Base-by-base conservation (phyloP, 2,329 filamentous ascomycete genomes). In the Lomentospora prolificans region DNA sequence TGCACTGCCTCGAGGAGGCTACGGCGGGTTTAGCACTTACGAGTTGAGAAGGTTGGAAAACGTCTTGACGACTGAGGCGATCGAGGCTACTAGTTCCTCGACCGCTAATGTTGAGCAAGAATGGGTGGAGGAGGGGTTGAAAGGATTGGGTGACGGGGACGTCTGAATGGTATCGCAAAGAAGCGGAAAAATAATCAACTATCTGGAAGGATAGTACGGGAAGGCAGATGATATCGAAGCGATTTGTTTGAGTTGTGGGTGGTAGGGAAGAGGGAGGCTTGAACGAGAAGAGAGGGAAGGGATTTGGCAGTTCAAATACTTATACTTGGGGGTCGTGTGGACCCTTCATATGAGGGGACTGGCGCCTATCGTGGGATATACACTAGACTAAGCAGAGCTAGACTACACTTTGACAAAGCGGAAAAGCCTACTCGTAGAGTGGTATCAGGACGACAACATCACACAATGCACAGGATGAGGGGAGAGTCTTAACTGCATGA, bases 1-100 rank as follows among this genome's bases (percentile, higher is more conserved):
- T 12, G 12, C 7, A 33, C 30, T 33, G 12, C 30, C 30, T n/a
- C n/a, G n/a, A n/a, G n/a, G 5, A 46, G 7, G 4, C 22, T 46
- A 19, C 14, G 14, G 5, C 22, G 7, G 39, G 22, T 17, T n/a
- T 3, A 57, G 24, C 17, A 69, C 90, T 72, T 82, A 96, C 91
- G 90, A 96, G 83, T 94, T 94, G 65, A 96, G 86, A 67, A 95
- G 87, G 78, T 95, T 96, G 80, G 90, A 92, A 86, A 96, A 96
- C 91, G 90, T 96, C 77, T 89, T 96, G 89, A 81, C 86, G 85
- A 74, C 71, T 72, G 67, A 68, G 60, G 72, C 75, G 84, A 87
- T 75, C 82, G 84, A 72, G 69, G 66, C 56, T 64, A 61, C n/a
- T 65, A 59, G 61, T 56, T 64, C 69, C 77, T 80, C 79, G 80